Evolutionary conservation across 192 early-diverging fungal genomes (phyloP), one percentile per base, ranked within the genome.

Genomic region (Coemansia biformis): DNA sequence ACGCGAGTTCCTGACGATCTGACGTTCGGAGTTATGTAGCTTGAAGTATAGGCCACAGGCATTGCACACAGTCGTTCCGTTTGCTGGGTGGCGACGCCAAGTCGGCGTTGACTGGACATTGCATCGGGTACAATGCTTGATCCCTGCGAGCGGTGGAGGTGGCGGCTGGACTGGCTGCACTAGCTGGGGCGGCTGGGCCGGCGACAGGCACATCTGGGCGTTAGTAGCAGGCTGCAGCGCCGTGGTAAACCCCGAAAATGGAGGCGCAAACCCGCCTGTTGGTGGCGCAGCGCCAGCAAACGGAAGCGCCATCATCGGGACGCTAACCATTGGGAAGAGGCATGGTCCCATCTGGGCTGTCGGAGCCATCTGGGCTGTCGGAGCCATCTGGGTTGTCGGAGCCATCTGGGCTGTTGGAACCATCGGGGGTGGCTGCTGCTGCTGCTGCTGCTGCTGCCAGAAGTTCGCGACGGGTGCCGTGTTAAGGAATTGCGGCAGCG

Each of bases 31-130:
- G 1, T 24, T 14, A n/a, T 67, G 57, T 37, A 60, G 16, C 22
- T 55, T 50, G 43, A 28, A 48, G 13, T 59, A 59, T 37, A 67
- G 48, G 0, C 64, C 64, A 11, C 64, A 67, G 2, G 64, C 57
- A 31, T 67, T 67, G 38, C 64, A 67, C 17, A 67, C 48, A 8
- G 34, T 21, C 1, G 4, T 7, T 1, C 51, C 38, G 5, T 26
- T 55, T 0, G 1, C 3, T 23, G 10, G 18, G 26, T 60, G 57
- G 14, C 64, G 29, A 5, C 64, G 41, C 64, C 64, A 67, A 2
- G 64, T 59, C 0, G 64, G 52, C 12, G 64, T 49, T 6, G 50
- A 48, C 4, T 13, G 38, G 2, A 29, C 17, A 0, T 15, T 6
- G 22, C 64, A 67, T 18, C 37, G 30, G 15, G 28, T 49, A 41